A percentile compares a stretch with the other conserved stretches of the same genome.
phyloP scores from a whole-genome alignment of 148 eudicot genomes.

The Dysphania ambrosioides region DNA sequence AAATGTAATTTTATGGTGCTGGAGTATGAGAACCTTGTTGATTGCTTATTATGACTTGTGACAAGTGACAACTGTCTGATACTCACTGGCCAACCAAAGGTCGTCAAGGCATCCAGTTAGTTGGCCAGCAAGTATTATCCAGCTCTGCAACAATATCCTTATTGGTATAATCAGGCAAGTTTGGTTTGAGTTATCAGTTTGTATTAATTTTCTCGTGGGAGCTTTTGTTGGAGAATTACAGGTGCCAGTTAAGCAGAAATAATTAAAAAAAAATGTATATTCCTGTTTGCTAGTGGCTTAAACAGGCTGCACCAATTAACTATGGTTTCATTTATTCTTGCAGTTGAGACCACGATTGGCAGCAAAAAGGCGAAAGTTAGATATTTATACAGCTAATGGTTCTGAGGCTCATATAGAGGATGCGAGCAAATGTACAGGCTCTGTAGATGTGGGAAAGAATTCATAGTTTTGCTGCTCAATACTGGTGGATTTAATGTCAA shows the following conservation, averaged over 20 bases:
- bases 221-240: neutral
- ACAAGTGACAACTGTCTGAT: too few relatives aligned
- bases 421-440: slow-evolving; percentile 28
- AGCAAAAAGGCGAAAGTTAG: slow-evolving; percentile 45
- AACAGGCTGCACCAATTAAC: neutral
- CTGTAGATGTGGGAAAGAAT: slow-evolving; percentile 11
- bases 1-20: too few relatives aligned
- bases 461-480: neutral
- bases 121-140: neutral
- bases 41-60: too few relatives aligned
- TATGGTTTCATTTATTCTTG: slow-evolving; percentile 23
- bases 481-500: neutral
- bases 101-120: too few relatives aligned
- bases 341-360: slow-evolving; percentile 57
- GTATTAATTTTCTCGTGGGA: neutral
- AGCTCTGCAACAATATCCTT: neutral
- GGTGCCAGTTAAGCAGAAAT: too few relatives aligned
- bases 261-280: too few relatives aligned
- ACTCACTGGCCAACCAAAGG: too few relatives aligned
- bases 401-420: slow-evolving; percentile 13
- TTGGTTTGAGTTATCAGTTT: neutral
- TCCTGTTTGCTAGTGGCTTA: neutral
- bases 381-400: slow-evolving; percentile 18
- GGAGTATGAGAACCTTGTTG: too few relatives aligned
- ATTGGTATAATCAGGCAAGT: neutral